Base-by-base conservation (phyloP, 495 filamentous ascomycete genomes). In the Xylaria scruposa region DNA sequence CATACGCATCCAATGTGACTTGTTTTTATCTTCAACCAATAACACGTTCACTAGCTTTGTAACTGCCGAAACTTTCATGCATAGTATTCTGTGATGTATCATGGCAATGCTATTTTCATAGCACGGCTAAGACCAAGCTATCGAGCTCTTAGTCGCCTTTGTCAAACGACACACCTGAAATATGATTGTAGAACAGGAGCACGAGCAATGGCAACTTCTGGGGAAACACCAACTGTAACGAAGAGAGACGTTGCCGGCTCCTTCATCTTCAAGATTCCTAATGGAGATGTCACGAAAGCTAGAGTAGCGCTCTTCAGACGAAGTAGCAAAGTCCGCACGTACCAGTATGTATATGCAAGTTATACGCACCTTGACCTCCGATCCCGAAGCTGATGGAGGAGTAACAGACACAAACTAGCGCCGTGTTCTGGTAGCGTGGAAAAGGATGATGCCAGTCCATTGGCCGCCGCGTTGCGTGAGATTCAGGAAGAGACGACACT, bases 381-480 rank as follows among this genome's bases (percentile, higher is more conserved):
- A 68, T 19, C 15, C 29, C 17, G 29, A 59, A 36, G 19, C 60
- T 70, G 33, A 70, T 24, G 5, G 42, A 61, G 9, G 7, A 44
- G 53, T 31, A 42, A 15, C 61, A 88, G 87, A 33, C 81, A 89
- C 71, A 85, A 83, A 70, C 79, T 87, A 33, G 90, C 86, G 4
- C 85, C 89, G 0, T 89, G 91, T n/a, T 88, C 88, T 3, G 91
- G 91, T 46, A 84, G 79, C 58, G 88, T 93, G 71, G 85, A 89
- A 4, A 15, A 76, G 15, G 66, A 74, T 3, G 91, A 92, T 72
- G 68, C 78, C 0, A 81, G 77, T 10, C 86, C 90, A 0, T 71
- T 89, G 24, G 75, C 79, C 2, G 84, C 90, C 0, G 91, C 91
- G 58, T 87, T 86, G 83, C 86, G 90, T 26, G 90, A 91, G 75